Percentiles rank a stretch among this genome's conserved stretches.
Conservation (phyloP, 1,284 basidiomycete genomes). For the Xanthoconium separans region DNA sequence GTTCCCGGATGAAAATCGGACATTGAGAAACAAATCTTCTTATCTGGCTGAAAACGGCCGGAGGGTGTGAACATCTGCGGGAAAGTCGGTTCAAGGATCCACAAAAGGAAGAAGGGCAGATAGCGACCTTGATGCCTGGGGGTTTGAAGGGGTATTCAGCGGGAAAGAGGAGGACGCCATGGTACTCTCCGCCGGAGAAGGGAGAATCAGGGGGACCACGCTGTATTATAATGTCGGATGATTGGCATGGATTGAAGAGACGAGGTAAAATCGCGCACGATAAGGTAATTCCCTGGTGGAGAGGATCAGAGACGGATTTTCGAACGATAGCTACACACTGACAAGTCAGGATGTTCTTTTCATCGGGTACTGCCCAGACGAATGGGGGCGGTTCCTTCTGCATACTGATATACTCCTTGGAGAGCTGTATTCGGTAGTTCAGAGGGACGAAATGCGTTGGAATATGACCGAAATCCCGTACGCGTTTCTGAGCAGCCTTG, state of each 20-base stretch:
- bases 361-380: conserved; percentile 90
- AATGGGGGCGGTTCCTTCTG: conserved; percentile 92
- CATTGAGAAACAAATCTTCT: conserved; percentile 97
- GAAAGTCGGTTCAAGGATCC: conserved; percentile 9
- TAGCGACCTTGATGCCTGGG: conserved; percentile 88
- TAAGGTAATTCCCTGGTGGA: conserved; percentile 83
- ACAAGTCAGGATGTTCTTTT: conserved; percentile 94
- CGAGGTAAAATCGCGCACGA: conserved; percentile 49
- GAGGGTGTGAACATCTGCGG: conserved; percentile 89
- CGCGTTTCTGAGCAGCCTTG: conserved; percentile 82
- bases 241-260: conserved; percentile 6
- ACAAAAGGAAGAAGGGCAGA: background rate
- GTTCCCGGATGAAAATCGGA: conserved; percentile 91
- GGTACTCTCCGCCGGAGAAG: conserved; percentile 91
- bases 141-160: conserved; percentile 94
- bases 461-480: conserved; percentile 37
- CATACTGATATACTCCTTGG: conserved; percentile 91
- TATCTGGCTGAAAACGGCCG: conserved; percentile 89
- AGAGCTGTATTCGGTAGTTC: conserved; percentile 49
- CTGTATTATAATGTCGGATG: conserved; percentile 37
- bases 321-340: conserved; percentile 33
- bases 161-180: conserved; percentile 87
- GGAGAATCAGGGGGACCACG: conserved; percentile 92
- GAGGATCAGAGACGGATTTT: conserved; percentile 3
- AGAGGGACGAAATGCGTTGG: background rate